Evolutionary conservation across 2,329 filamentous ascomycete species (phyloP), one percentile per base, ranked within the genome.

Genomic region (Colletotrichum sp.): DNA sequence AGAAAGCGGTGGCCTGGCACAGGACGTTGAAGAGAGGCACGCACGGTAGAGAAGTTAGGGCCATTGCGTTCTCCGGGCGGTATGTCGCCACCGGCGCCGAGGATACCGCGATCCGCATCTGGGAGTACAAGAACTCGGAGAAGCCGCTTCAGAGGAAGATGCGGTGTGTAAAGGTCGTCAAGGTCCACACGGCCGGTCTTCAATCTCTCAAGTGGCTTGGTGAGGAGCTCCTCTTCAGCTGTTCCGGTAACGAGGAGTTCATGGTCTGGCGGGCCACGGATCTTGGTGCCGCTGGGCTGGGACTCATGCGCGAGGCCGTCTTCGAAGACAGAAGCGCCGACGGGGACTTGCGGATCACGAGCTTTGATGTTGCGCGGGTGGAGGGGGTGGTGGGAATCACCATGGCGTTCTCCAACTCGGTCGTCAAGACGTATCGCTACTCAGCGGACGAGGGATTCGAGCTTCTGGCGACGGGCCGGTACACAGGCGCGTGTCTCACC

Each of bases 171-270:
- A 90, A 92, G 12, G 92, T 93, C 0, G 83, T 98, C 24, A 93
- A 95, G 78, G 91, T 91, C 70, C 97, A 99, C 81, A 93, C 92
- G 3, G 93, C 95, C 0, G 97, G 96, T 1, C 91, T 98, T 9
- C 96, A 98, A 82, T 90, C 93, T 76, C 86, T 98, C 1, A 90
- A 90, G 75, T 98, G 95, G 95, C 92, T 94, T 3, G 69, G 69
- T 7, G 55, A 73, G 12, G 65, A 87, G 2, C 94, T 93, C 79
- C 90, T 99, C 4, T 94, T 98, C 82, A 98, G 95, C 78, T 96
- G 95, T 79, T 95, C 92, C 7, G 97, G 96, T 0, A 93, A 92
- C 76, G 96, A 98, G 82, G 96, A 99, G 83, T 94, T 98, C 77
- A 96, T 93, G 79, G 90, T 96, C 13, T 99, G 97, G 96, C 89